These are phyloP conservation scores for Mucuna pruriens DNA, from an alignment of 306 rosid genomes.

Conservation along the genomic window DNA sequence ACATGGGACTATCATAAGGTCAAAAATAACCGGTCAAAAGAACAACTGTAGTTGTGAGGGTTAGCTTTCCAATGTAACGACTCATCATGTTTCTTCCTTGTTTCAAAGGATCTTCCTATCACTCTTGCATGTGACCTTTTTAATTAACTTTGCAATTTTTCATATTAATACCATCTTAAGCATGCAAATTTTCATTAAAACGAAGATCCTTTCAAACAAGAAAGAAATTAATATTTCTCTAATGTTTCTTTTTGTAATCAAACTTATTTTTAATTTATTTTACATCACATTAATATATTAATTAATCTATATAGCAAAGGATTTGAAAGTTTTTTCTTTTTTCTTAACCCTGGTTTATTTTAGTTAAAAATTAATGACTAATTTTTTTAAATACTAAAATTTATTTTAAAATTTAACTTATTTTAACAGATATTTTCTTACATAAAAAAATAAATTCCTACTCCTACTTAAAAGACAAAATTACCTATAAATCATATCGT, in stretches of 20 bases:
- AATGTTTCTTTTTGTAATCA: neutral
- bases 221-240: neutral
- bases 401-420: too few relatives aligned
- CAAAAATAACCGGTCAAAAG: constrained; percentile 58
- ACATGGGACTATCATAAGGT: constrained; percentile 36
- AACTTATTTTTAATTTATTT: neutral
- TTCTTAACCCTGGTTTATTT: too few relatives aligned
- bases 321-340: constrained; percentile 15
- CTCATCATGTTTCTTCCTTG: constrained; percentile 44
- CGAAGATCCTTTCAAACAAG: neutral
- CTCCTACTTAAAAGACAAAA: too few relatives aligned
- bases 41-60: constrained; percentile 29
- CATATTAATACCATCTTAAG: neutral
- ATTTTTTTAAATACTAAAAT: too few relatives aligned
- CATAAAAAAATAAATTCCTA: too few relatives aligned
- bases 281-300: neutral
- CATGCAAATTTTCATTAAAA: neutral
- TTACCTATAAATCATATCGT: too few relatives aligned
- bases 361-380: too few relatives aligned
- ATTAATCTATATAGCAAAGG: neutral
- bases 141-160: neutral
- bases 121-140: constrained; percentile 29
- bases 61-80: constrained; percentile 49
- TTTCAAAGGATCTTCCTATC: constrained; percentile 38
- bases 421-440: too few relatives aligned